Conservation (phyloP, 768 basidiomycete species). For the Pleurotus salmoneostramineus region DNA sequence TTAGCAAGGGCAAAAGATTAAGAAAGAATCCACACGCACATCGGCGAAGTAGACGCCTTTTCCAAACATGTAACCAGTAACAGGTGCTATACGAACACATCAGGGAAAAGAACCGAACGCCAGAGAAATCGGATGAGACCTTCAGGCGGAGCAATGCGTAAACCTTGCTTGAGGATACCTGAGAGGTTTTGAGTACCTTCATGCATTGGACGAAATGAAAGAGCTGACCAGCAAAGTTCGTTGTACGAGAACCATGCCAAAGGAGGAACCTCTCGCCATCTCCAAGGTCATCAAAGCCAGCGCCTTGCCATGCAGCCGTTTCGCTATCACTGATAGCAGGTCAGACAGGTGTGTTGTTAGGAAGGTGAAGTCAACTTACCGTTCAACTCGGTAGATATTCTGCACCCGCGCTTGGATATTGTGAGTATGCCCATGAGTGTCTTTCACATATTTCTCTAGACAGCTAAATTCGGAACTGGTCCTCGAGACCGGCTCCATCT, state of each 20-base stretch:
- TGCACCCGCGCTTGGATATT: conserved; percentile 37
- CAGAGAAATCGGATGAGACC: conserved; percentile 22
- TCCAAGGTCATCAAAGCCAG: conserved; percentile 35
- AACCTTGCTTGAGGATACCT: conserved; percentile 59
- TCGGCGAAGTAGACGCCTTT: conserved; percentile 67
- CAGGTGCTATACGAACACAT: conserved; percentile 32
- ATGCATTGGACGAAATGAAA: neutral
- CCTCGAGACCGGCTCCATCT: conserved; percentile 42
- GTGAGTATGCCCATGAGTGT: conserved; percentile 58
- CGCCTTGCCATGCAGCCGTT: conserved; percentile 36
- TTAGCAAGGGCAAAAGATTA: neutral
- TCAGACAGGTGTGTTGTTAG: neutral
- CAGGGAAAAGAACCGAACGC: neutral
- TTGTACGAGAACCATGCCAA: conserved; percentile 62
- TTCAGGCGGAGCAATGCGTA: conserved; percentile 65
- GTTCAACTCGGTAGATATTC: conserved; percentile 52
- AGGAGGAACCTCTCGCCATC: conserved; percentile 52
- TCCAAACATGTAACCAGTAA: conserved; percentile 63
- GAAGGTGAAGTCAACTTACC: conserved; percentile 23
- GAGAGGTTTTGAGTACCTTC: neutral
- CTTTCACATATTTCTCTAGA: conserved; percentile 42
- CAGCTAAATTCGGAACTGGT: conserved; percentile 41
- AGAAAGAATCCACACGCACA: conserved; percentile 25
- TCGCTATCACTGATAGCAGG: conserved; percentile 18
- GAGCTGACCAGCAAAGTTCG: conserved; percentile 53